Evolutionary conservation across 805 yeast species (phyloP), one percentile per base, ranked within the genome.

Genomic region (Saccharomycopsis sp.): DNA sequence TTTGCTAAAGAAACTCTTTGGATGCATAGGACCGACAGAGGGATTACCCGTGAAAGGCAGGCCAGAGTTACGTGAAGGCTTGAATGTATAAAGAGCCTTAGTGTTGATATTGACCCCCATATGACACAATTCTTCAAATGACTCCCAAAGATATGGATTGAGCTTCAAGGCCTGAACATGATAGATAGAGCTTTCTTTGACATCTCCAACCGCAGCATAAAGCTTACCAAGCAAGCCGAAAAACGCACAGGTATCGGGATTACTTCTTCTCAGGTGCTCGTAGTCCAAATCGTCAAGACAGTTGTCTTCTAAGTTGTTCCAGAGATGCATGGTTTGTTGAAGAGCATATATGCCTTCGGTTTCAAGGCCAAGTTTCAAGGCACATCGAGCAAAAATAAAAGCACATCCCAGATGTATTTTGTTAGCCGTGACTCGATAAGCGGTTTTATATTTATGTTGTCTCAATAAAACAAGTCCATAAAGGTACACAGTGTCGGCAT

Each of bases 131-230:
- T 85, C 85, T 63, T 85, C 89, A 63, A 89, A 84, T 0, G 97
- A 90, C 67, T 90, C 97, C 81, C 94, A 90, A 47, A 90, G 78
- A 67, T 77, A 89, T 17, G 96, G 97, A 68, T 94, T 88, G 62
- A 78, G 72, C 60, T 83, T 82, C 58, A 90, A 75, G 0, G 93
- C 89, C 63, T 79, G 82, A 0, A 89, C 78, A 68, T 85, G 88
- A 65, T 83, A 80, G 53, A 85, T 72, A 0, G 87, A 78, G 58
- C 94, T 84, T 58, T 85, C 83, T 63, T 83, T 80, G 3, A 74
- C 67, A 66, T 87, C 89, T 23, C 87, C 88, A 5, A 76, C 71
- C 5, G 78, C 76, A 19, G 72, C 70, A 65, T 85, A 84, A 52
- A 92, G 74, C 61, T 84, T 85, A 0, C 96, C 98, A 62, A 89